Conservation (phyloP, 139 green algal genomes). For the Protoeuglena noctilucae region DNA sequence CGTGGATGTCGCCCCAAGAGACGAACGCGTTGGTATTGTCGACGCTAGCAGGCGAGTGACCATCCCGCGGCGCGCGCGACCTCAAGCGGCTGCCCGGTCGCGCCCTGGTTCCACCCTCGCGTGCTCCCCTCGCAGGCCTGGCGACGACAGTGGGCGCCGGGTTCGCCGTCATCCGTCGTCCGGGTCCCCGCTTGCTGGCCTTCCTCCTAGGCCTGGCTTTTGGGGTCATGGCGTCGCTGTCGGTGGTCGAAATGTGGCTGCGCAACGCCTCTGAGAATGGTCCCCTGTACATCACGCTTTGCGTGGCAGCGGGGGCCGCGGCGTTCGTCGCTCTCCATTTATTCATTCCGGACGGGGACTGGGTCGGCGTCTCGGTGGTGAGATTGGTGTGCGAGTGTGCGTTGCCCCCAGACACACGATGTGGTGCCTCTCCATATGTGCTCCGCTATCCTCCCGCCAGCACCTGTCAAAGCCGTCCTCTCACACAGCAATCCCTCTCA, state of each 20-base stretch:
- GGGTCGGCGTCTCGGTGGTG: no score
- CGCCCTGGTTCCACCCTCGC: no score
- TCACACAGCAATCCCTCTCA: no score
- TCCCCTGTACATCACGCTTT: conserved; percentile 16
- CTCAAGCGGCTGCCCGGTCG: no score
- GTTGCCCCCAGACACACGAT: neutral
- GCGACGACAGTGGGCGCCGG: conserved; percentile 43
- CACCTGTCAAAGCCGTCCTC: no score
- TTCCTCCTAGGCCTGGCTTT: conserved; percentile 51
- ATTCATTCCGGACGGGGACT: neutral
- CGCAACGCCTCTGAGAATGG: conserved; percentile 43
- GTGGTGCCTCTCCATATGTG: neutral
- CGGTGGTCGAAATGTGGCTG: conserved; percentile 54
- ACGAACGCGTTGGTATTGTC: no score
- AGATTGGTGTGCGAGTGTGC: no score
- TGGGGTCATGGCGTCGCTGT: conserved; percentile 66
- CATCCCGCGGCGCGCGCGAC: no score
- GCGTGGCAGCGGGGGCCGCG: conserved; percentile 18
- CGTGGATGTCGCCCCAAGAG: no score
- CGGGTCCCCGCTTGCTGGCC: conserved; percentile 37
- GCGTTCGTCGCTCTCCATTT: neutral
- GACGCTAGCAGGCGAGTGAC: no score
- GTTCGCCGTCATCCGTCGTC: conserved; percentile 40
- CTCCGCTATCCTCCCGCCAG: no score
- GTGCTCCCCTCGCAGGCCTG: conserved; percentile 28